Base-by-base conservation (phyloP, 2,329 filamentous ascomycete genomes). In the Fusarium burgessii region DNA sequence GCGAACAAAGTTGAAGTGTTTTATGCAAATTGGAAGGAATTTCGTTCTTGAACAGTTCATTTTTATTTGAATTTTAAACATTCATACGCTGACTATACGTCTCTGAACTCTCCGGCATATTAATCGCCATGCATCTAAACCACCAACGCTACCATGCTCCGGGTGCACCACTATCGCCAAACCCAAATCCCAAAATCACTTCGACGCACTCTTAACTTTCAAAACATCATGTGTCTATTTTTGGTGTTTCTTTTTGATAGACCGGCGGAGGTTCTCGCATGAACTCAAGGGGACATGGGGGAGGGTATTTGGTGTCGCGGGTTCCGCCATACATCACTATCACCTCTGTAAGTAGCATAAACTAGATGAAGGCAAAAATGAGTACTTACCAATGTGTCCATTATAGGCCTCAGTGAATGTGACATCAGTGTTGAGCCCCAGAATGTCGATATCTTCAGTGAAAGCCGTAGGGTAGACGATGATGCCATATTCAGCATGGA, bases 401-500 rank as follows among this genome's bases (percentile, higher is more conserved):
- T 73, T 59, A 47, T 82, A 82, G 2, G 78, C 79, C 38, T 82
- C 80, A 17, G 80, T 80, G 66, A 80, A 82, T 2, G 80, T 82
- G 5, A 78, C 72, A 11, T 81, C 79, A 5, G 75, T 66, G 2
- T 75, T 78, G 40, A 82, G 50, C 1, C 79, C 80, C 11, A 71
- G 71, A 13, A 79, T 62, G 27, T 80, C 77, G 29, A 82, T 71
- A 11, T 79, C 74, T 59, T 82, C 81, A 13, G 77, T 80, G 60
- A 82, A 70, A 7, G 81, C 81, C 2, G 80, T 81, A 5, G 81
- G 81, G 56, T 82, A 82, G 25, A 82, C 78, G n/a, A 82, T 71
- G 45, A 82, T 82, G 41, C 81, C 81, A 32, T 81, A 82, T 52
- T 82, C 80, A 10, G 75, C 63, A 36, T 82, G 79, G 17, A 82